Evolutionary conservation across 2,329 filamentous ascomycete genomes (phyloP).

Genomic region (Arthroderma sp.): DNA sequence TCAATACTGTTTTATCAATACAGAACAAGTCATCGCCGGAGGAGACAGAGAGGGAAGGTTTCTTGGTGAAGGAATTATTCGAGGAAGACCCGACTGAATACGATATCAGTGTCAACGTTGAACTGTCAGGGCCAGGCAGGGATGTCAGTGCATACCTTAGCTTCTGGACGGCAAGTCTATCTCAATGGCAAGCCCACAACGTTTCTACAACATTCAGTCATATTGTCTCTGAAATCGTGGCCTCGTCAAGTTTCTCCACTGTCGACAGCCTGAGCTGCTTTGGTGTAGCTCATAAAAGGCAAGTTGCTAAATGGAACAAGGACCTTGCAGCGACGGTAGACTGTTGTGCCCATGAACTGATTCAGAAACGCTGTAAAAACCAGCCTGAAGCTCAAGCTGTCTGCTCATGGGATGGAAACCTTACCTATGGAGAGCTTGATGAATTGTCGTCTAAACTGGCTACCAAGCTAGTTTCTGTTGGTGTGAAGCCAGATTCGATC

Average conservation of each 20-base stretch:
- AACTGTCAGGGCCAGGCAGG: neutral
- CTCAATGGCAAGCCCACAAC: neutral
- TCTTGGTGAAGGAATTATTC: neutral
- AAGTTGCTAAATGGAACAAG: neutral
- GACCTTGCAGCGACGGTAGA: neutral
- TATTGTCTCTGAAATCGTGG: neutral
- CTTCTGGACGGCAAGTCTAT: neutral
- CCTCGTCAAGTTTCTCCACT: neutral
- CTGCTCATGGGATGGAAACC: slow-evolving; percentile 16
- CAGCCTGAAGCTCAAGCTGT: slow-evolving; percentile 16
- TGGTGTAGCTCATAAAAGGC: neutral
- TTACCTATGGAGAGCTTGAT: slow-evolving; percentile 14
- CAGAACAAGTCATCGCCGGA: neutral
- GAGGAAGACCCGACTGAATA: neutral
- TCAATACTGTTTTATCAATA: slow-evolving; percentile 1
- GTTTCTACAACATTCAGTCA: slow-evolving; percentile 1
- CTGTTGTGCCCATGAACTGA: slow-evolving; percentile 15
- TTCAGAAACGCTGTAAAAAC: slow-evolving; percentile 9
- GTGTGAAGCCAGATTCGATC: slow-evolving; percentile 8
- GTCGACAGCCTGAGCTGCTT: neutral
- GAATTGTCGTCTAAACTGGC: slow-evolving; percentile 16
- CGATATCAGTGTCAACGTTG: neutral
- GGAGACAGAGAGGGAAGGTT: neutral
- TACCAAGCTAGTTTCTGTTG: neutral
- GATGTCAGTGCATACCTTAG: neutral